Evolutionary conservation across 345 rosid species (phyloP), one percentile per base, ranked within the genome.

Genomic region (Pelargonium nanum): DNA sequence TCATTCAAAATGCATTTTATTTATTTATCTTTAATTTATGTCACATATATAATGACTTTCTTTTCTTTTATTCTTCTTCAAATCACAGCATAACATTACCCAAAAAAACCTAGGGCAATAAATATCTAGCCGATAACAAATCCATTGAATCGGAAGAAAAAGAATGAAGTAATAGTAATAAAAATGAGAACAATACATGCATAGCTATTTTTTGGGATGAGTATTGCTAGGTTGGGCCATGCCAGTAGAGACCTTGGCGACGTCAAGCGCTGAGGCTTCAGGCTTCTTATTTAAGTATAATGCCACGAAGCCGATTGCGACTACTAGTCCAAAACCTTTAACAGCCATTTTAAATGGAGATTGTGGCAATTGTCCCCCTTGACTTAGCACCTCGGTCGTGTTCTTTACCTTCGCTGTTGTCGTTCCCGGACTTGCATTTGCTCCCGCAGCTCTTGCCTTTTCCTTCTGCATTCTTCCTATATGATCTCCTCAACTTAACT

Each of bases 241-340:
- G 0, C 81, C 81, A 45, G 79, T 34, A 0, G 81, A 40, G 68
- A 77, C 89, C 67, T 72, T 82, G 59, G 87, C 89, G 2, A 80
- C 87, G 4, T 84, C 93, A n/a, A 74, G 60, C 0, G 87, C 89
- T 1, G 83, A 60, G 26, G 79, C 68, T 23, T 78, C 77, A 55
- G 77, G 76, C 64, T 74, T 72, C 67, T 77, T 79, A 66, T 73
- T 80, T 64, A 77, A 57, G 30, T 73, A 84, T 65, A 81, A 61
- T 6, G 75, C 83, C 1, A 77, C 58, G 73, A 72, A 86, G 2
- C 84, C 87, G 28, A 80, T 22, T 12, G 77, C 56, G 32, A 74
- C 78, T 0, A 69, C 74, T 22, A 73, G 20, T 2, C 70, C 80
- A 20, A 58, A 17, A 19, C 87, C 89, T 10, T 70, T 77, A 0